Evolutionary conservation across 2,329 filamentous ascomycete genomes (phyloP).

Genomic region (Phialophora macrospora): DNA sequence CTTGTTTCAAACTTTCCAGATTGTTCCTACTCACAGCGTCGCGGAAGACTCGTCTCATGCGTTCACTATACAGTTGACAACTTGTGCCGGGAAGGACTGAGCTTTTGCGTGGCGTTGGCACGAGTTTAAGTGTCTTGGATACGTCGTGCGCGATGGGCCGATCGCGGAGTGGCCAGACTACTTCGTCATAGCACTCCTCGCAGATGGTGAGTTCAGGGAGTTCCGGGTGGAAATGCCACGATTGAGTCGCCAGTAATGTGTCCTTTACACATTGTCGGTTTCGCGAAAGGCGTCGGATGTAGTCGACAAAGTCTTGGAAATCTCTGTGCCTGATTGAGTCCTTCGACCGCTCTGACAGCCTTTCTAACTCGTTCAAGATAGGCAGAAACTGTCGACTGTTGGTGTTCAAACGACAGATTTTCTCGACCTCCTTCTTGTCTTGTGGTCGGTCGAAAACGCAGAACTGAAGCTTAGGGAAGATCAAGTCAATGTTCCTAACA

Average conservation of each 20-base stretch:
- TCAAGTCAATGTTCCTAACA: conserved; percentile 69
- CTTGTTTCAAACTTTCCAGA: conserved; percentile 66
- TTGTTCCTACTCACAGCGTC: conserved; percentile 71
- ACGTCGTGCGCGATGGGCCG: conserved; percentile 68
- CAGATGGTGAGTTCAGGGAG: conserved; percentile 83
- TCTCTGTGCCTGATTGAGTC: conserved; percentile 54
- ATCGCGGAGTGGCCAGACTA: conserved; percentile 70
- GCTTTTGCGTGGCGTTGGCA: conserved; percentile 56
- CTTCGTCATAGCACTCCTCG: conserved; percentile 80
- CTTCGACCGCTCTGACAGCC: conserved; percentile 53
- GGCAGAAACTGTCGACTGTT: conserved; percentile 61
- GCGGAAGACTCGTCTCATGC: conserved; percentile 76
- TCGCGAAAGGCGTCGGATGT: conserved; percentile 63
- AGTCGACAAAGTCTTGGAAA: conserved; percentile 65
- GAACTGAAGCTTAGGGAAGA: conserved; percentile 71
- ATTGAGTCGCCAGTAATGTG: conserved; percentile 62
- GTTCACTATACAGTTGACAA: conserved; percentile 80
- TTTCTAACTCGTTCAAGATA: conserved; percentile 63
- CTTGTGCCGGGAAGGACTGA: conserved; percentile 45
- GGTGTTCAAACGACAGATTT: conserved; percentile 73
- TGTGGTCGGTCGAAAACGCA: conserved; percentile 34
- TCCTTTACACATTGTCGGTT: conserved; percentile 69
- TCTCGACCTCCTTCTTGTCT: conserved; percentile 52
- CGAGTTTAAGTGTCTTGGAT: conserved; percentile 62
- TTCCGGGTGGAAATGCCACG: conserved; percentile 78